phyloP scores from a whole-genome alignment of 768 basidiomycete genomes.

The Hygrophoropsis aurantiaca region DNA sequence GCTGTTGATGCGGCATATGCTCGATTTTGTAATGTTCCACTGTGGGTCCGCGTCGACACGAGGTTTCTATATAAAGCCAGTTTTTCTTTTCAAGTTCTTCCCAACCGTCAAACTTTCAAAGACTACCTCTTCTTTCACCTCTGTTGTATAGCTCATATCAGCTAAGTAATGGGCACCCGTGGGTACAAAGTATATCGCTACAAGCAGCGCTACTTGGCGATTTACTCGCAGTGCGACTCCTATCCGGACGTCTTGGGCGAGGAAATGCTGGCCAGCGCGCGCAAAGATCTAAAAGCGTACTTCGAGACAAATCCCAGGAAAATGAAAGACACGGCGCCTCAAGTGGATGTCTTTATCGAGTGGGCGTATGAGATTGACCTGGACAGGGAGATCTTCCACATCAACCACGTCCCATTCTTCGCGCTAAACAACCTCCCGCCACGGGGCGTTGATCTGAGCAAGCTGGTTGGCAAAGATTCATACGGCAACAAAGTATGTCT shows the following conservation, averaged over 20 bases:
- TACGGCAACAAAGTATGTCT: too few species aligned
- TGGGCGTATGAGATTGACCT: slow-evolving; percentile 31
- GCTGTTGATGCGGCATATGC: too few species aligned
- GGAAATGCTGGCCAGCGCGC: slow-evolving; percentile 8
- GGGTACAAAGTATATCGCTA: slow-evolving; percentile 20
- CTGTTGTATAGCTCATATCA: too few species aligned
- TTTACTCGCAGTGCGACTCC: slow-evolving; percentile 18
- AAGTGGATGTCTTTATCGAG: slow-evolving; percentile 22
- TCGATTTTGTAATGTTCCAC: too few species aligned
- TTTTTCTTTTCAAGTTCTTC: too few species aligned
- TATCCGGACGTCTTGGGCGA: slow-evolving; percentile 24
- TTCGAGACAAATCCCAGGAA: neutral
- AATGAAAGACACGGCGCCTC: slow-evolving; percentile 1
- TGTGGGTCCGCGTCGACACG: too few species aligned
- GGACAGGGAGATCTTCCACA: slow-evolving; percentile 25
- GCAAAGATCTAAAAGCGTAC: neutral
- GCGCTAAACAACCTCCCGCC: slow-evolving; percentile 8
- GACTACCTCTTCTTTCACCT: too few species aligned
- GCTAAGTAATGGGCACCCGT: slow-evolving; percentile 24
- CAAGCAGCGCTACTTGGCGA: slow-evolving; percentile 17
- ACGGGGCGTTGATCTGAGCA: too few species aligned
- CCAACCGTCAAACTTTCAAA: too few species aligned
- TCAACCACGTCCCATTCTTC: slow-evolving; percentile 10
- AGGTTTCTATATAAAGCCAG: too few species aligned
- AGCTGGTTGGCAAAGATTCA: too few species aligned